These are phyloP conservation scores for Saitoella complicata DNA, from an alignment of 805 yeast genomes.

Conservation along the genomic window DNA sequence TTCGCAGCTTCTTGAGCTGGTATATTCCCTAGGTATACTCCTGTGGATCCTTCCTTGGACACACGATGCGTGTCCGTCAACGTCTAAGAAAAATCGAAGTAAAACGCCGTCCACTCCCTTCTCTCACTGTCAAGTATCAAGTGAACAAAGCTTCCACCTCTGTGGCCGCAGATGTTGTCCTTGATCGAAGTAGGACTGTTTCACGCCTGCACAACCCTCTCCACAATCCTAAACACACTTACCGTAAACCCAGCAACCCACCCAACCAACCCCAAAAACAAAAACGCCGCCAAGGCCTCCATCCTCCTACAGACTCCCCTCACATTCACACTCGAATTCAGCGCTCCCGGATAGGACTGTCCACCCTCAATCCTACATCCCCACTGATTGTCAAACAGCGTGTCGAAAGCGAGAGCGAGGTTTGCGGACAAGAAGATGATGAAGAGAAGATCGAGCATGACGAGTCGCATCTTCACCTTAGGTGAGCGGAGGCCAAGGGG, in stretches of 20 bases:
- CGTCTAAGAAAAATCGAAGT: too few relatives aligned
- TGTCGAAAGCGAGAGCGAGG: constrained; percentile 67
- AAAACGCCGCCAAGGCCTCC: constrained; percentile 57
- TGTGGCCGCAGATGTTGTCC: too few relatives aligned
- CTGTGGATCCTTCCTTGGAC: too few relatives aligned
- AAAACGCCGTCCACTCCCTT: too few relatives aligned
- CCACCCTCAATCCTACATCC: constrained; percentile 32
- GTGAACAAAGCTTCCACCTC: too few relatives aligned
- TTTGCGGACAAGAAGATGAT: constrained; percentile 83
- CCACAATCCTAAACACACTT: constrained; percentile 35
- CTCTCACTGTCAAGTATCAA: too few relatives aligned
- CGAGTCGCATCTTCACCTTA: constrained; percentile 43
- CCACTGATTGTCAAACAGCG: constrained; percentile 70
- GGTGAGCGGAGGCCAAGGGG: constrained; percentile 86
- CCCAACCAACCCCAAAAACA: constrained; percentile 54
- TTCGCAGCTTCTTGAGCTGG: too few relatives aligned
- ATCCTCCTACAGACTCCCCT: constrained; percentile 60
- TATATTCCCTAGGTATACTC: too few relatives aligned
- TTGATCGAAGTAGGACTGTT: too few relatives aligned
- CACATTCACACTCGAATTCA: background rate
- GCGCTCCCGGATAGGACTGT: constrained; percentile 4
- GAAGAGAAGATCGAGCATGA: constrained; percentile 69
- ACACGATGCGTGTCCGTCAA: too few relatives aligned
- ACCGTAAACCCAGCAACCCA: constrained; percentile 82
- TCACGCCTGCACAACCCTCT: too few relatives aligned